Base-by-base conservation (phyloP, 768 basidiomycete species). In the Rhodotorula graminis region DNA sequence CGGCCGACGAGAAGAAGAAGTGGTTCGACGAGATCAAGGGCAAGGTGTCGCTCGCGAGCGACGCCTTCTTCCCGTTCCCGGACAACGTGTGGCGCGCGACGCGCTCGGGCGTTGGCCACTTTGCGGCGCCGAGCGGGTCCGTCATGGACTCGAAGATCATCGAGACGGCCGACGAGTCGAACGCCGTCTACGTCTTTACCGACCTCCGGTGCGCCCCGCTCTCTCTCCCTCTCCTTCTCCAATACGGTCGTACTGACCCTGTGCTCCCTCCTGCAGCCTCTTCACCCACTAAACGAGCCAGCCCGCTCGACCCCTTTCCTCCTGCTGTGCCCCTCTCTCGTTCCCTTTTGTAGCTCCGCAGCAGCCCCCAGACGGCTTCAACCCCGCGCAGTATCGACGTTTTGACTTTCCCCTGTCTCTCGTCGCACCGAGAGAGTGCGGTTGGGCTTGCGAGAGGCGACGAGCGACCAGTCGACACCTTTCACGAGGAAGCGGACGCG, bases 1-100 rank as follows among this genome's bases (percentile, higher is more conserved):
- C 82, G 25, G 85, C 83, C 25, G 84, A 84, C 71, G 93, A 96
- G 82, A 88, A 86, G 80, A 86, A 84, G 78, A 86, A 86, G 64
- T 94, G 93, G 87, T 87, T 87, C 63, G 81, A 77, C 59, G 83
- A 89, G 82, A 83, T 98, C 68, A 61, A 53, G 42, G 88, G 89
- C 71, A 90, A 87, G 31, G 95, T 98, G 63, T 88, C 90, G 12
- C 95, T 96, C 82, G 91, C 91, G 46, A 93, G 92, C 72, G 96
- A 99, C 76, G 96, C 95, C 63, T 99, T 99, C 86, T 98, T 98
- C 93, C 96, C 96, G 27, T 98, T 98, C 87, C 87, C 95, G 21
- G 96, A 99, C 80, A 99, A 98, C 77, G 95, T 99, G 47, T 91
- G 97, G 80, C 85, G 96, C 58, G 91, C 92, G 63, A 85, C 86